Evolutionary conservation across 768 basidiomycete genomes (phyloP).

Genomic region (Rubroboletus satanas): DNA sequence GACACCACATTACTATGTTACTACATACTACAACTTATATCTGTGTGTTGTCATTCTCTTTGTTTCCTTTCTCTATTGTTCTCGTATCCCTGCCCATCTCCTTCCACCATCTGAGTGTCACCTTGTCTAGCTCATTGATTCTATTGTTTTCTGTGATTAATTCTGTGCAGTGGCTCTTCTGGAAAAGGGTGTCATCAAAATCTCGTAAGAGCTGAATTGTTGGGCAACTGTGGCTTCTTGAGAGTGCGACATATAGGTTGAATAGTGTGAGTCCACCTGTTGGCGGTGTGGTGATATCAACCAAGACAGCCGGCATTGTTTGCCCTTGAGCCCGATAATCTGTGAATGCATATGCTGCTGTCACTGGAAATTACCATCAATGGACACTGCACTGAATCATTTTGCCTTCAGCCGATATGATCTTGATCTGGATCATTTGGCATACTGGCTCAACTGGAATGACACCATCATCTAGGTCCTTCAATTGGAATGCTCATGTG

Average conservation of each 20-base stretch:
- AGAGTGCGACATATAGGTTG: slow-evolving; percentile 41
- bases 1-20: too few species aligned
- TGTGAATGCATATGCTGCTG: background rate
- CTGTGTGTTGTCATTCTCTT: too few species aligned
- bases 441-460: background rate
- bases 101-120: background rate
- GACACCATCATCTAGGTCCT: background rate
- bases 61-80: too few species aligned
- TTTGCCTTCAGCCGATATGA: background rate
- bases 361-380: background rate
- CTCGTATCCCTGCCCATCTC: background rate
- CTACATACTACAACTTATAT: too few species aligned
- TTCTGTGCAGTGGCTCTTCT: background rate
- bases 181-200: slow-evolving; percentile 17
- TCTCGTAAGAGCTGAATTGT: slow-evolving; percentile 29
- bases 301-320: slow-evolving; percentile 34
- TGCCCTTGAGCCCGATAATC: slow-evolving; percentile 35
- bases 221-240: slow-evolving; percentile 27
- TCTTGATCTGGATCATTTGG: background rate
- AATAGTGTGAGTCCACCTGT: slow-evolving; percentile 30
- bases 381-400: background rate
- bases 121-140: background rate
- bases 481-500: background rate
- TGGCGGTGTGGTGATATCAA: slow-evolving; percentile 38
- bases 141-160: background rate